Conservation (phyloP, 2,329 filamentous ascomycete genomes). For the Colletotrichum tanaceti region DNA sequence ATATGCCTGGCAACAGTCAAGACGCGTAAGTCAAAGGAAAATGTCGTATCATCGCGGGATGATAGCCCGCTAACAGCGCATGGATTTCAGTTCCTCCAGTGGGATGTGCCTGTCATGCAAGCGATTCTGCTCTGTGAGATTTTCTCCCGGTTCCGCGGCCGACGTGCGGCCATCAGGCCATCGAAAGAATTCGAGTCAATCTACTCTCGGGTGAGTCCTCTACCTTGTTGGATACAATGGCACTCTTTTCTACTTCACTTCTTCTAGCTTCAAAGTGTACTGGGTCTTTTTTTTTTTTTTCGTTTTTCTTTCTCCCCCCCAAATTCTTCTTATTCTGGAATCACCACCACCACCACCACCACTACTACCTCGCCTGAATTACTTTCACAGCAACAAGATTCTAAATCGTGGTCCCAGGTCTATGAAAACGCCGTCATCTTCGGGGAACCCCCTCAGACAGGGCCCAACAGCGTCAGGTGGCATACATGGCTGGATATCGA, state of each 20-base stretch:
- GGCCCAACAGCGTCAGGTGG: conserved; percentile 57
- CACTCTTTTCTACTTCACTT: conserved; percentile 47
- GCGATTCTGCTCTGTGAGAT: conserved; percentile 66
- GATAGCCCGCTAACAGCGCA: conserved; percentile 3
- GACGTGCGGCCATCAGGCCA: conserved; percentile 59
- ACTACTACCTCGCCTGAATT: conserved; percentile 7
- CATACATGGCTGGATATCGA: conserved; percentile 64
- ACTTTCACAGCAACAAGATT: conserved; percentile 34
- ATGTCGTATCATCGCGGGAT: too few relatives aligned
- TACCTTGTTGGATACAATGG: conserved; percentile 43
- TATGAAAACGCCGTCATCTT: conserved; percentile 49
- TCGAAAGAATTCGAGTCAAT: conserved; percentile 63
- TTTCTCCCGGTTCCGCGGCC: conserved; percentile 66
- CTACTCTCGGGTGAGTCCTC: conserved; percentile 64
- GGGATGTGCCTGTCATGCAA: conserved; percentile 64
- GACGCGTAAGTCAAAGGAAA: conserved; percentile 56
- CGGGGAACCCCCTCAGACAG: conserved; percentile 41
- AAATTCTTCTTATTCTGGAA: conserved; percentile 46
- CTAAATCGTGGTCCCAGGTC: conserved; percentile 54
- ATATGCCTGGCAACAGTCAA: conserved; percentile 62
- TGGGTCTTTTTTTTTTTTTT: not conserved
- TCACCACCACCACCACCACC: too few relatives aligned
- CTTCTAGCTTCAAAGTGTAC: conserved; percentile 39
- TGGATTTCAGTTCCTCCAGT: conserved; percentile 56
- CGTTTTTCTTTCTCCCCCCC: too few relatives aligned